Base-by-base conservation (phyloP, 768 basidiomycete genomes). In the Amanita rimosa region DNA sequence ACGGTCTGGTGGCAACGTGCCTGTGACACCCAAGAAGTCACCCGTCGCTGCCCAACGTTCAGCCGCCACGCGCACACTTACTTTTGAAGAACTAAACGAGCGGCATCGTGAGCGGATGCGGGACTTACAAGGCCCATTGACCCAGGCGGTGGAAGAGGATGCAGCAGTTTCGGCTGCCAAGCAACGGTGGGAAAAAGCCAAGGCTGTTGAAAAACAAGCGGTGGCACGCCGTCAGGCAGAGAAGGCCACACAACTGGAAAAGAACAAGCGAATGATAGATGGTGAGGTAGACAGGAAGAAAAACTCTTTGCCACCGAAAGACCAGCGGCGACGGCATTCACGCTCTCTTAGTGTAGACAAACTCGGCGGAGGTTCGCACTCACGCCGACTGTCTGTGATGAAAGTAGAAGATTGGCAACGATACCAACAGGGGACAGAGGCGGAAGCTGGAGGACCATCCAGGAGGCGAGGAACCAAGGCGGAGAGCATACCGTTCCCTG, bases 391-490 rank as follows among this genome's bases (percentile, higher is more conserved):
- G 62, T 87, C 85, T 36, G 78, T 74, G 60, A 63, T 89, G 70
- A 87, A 88, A 60, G 87, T 90, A 35, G 84, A 88, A 62, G 87
- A 88, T 60, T 90, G 88, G 87, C 81, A 86, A 63, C 75, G 76
- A 54, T 74, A 80, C 56, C 87, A 89, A 60, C 70, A 77, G 46
- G 74, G 78, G 39, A 64, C 63, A 49, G 67, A 67, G 45, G 57
- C 57, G 52, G 54, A 51, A 7, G 29, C 31, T 3, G 35, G 41
- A 6, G 54, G 57, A 19, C 60, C 65, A 68, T 37, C 62, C 16
- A 21, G 22, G 27, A 17, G 21, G 16, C 48, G 40, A 33, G 40
- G 17, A 14, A 24, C 19, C 50, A 49, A 58, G 33, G 54, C 55
- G 33, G 59, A 67, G 9, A 68, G 64, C 14, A 77, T 83, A 43